A percentile compares a stretch with the other conserved stretches of the same genome.
Conservation (phyloP, 179 eudicot species). For the Patellifolia procumbens region DNA sequence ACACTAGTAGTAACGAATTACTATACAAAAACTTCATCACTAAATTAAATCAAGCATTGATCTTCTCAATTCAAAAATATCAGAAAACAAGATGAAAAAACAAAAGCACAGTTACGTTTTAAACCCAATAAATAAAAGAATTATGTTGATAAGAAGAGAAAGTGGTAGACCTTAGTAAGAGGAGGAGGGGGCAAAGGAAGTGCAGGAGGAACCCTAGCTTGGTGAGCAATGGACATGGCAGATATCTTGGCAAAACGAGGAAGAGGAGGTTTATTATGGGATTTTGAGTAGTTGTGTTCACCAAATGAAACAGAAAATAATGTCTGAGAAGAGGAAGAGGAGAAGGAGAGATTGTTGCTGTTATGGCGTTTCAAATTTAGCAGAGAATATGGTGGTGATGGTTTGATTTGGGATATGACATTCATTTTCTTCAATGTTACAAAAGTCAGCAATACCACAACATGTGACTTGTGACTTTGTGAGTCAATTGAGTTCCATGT, state of each 20-base stretch:
- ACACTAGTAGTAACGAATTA: too few species aligned
- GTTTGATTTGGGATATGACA: neutral
- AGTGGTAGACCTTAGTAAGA: conserved; percentile 33
- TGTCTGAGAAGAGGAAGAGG: neutral
- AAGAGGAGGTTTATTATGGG: neutral
- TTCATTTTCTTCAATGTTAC: neutral
- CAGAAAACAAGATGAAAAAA: neutral
- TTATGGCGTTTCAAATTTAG: neutral
- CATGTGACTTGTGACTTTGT: too few species aligned
- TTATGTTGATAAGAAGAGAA: neutral
- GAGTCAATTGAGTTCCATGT: too few species aligned
- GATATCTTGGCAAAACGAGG: neutral
- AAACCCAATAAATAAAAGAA: neutral
- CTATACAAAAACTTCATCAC: too few species aligned
- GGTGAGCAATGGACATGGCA: conserved; percentile 18
- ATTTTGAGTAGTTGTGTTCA: neutral
- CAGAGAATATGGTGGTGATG: neutral
- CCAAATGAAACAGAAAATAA: neutral
- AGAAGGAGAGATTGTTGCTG: conserved; percentile 2
- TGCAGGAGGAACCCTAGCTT: conserved; percentile 49
- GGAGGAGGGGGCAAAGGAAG: conserved; percentile 42
- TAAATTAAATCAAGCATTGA: too few species aligned
- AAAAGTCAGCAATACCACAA: too few species aligned
- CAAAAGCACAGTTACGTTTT: neutral
- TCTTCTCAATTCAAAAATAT: too few species aligned